Percentiles rank a stretch among this genome's conserved stretches.
phyloP scores from a whole-genome alignment of 169 alveolate genomes.

The Perkinsus marinus region DNA sequence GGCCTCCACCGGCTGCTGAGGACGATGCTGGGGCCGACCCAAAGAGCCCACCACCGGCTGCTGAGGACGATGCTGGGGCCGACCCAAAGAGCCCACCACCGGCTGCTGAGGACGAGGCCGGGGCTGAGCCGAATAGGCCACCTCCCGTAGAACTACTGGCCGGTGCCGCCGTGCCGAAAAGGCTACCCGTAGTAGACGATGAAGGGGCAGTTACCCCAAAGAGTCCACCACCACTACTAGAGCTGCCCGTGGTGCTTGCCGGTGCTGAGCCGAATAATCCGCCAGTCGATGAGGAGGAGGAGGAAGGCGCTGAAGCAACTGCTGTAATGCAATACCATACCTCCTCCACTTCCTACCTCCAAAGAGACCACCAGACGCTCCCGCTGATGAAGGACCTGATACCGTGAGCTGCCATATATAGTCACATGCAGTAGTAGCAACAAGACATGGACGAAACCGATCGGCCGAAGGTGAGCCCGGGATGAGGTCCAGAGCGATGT shows the following conservation, averaged over 20 bases:
- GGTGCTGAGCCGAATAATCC: background rate
- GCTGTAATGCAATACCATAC: no score
- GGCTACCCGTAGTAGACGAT: background rate
- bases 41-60: no score
- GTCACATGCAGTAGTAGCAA: no score
- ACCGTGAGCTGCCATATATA: no score
- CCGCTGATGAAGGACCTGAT: background rate
- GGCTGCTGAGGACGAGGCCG: background rate
- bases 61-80: background rate
- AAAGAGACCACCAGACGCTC: background rate
- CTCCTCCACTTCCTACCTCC: no score
- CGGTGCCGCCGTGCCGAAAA: background rate
- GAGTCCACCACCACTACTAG: background rate
- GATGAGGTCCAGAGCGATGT: no score
- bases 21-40: no score
- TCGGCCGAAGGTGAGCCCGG: no score
- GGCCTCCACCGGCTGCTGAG: no score
- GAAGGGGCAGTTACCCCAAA: background rate
- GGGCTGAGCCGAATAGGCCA: background rate
- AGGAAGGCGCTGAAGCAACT: no score
- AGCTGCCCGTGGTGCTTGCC: background rate
- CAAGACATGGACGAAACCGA: no score
- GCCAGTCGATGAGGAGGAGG: background rate
- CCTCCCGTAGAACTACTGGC: no score
- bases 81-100: background rate